A percentile compares a stretch with the other conserved stretches of the same genome.
Evolutionary conservation across 345 rosid genomes (phyloP).

Genomic region (Citrus hindsii): DNA sequence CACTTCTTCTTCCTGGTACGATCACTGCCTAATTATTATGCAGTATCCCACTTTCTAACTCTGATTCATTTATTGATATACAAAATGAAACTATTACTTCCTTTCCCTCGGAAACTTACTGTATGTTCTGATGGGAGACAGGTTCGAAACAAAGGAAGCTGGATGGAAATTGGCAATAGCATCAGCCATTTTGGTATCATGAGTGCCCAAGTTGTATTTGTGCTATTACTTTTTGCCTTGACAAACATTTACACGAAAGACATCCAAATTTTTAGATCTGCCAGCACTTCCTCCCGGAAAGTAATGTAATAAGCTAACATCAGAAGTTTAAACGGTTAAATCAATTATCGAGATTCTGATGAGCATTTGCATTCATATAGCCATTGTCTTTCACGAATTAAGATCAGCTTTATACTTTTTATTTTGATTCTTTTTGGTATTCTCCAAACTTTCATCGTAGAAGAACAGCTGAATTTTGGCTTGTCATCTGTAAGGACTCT

Average conservation of each 20-base stretch:
- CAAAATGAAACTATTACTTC: too few relatives aligned
- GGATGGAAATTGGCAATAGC: constrained; percentile 99
- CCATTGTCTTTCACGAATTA: not conserved
- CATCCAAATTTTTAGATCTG: constrained; percentile 45
- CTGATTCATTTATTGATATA: too few relatives aligned
- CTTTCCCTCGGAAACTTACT: not conserved
- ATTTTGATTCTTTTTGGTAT: not conserved
- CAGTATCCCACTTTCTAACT: not conserved
- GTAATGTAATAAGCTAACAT: constrained; percentile 29
- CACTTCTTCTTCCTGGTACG: constrained; percentile 97
- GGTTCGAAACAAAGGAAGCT: constrained; percentile 90
- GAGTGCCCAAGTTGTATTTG: constrained; percentile 98
- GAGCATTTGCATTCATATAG: not conserved
- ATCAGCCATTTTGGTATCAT: constrained; percentile 92
- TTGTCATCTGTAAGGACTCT: not conserved
- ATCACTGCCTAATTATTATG: not conserved
- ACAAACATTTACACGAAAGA: constrained; percentile 78
- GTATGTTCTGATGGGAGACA: constrained; percentile 21
- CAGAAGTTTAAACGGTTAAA: not conserved
- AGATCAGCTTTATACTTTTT: not conserved
- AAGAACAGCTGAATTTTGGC: not conserved
- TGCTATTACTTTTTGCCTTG: constrained; percentile 79
- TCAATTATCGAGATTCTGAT: not conserved
- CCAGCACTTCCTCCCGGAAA: constrained; percentile 47
- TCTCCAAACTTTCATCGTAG: not conserved